Evolutionary conservation across 208 protist genomes (phyloP).

Genomic region (Porcisia hertigi): DNA sequence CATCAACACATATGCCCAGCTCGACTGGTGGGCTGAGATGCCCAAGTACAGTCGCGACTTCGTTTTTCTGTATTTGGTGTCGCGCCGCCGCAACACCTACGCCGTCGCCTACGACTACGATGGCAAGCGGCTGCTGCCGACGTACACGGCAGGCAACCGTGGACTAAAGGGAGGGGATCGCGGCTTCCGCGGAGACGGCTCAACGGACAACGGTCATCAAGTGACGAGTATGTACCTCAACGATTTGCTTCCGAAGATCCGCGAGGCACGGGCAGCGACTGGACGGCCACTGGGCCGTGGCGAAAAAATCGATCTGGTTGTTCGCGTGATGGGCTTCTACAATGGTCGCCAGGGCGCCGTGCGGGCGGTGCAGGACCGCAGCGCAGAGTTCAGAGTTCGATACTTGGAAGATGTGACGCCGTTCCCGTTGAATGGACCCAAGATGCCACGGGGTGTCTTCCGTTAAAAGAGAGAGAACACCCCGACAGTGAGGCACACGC

Average conservation of each 20-base stretch:
- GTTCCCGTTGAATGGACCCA: conserved; percentile 88
- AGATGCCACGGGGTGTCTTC: conserved; percentile 89
- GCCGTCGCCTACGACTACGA: conserved; percentile 88
- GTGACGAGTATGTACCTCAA: conserved; percentile 89
- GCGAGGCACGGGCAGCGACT: conserved; percentile 53
- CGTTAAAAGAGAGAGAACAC: conserved; percentile 30
- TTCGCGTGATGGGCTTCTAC: conserved; percentile 92
- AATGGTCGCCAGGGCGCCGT: conserved; percentile 89
- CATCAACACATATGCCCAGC: conserved; percentile 65
- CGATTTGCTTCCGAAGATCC: conserved; percentile 77
- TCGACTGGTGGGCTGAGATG: conserved; percentile 89
- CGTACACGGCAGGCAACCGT: conserved; percentile 87
- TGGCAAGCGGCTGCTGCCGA: conserved; percentile 71
- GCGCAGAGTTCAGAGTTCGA: conserved; percentile 69
- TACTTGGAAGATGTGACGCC: conserved; percentile 92
- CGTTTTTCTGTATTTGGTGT: conserved; percentile 87
- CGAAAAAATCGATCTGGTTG: conserved; percentile 88
- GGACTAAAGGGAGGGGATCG: conserved; percentile 87
- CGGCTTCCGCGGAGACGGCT: conserved; percentile 84
- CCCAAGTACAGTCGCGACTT: conserved; percentile 87
- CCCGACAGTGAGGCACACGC: background rate
- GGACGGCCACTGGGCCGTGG: conserved; percentile 54
- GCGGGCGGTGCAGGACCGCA: conserved; percentile 84
- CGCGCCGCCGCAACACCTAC: conserved; percentile 87
- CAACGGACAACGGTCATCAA: conserved; percentile 86